Base-by-base conservation (phyloP, 2,329 filamentous ascomycete species). In the Fusarium proliferatum region DNA sequence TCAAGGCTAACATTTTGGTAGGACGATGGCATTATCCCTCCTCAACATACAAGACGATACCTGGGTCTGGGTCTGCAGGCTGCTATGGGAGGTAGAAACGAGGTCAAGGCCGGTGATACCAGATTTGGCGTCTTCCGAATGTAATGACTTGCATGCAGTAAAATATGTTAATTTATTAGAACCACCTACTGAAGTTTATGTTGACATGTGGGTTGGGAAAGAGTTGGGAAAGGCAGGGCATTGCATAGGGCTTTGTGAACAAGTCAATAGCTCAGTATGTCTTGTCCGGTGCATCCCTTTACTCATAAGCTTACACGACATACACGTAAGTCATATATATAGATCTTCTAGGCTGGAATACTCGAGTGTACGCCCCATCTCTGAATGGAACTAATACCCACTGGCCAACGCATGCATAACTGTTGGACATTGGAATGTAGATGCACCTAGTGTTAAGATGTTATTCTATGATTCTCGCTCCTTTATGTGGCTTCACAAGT, bases 111-210 rank as follows among this genome's bases (percentile, higher is more conserved):
- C 13, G 88, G 89, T 55, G 88, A 89, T 69, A 93, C 90, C 26
- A 91, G 87, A 80, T 96, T 94, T 84, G 93, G 93, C 17, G 92
- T 96, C 36, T 96, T 96, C 83, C 89, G 93, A 78, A 96, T 96
- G 93, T 96, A 89, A 76, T 56, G 41, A 28, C 30, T 39, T 23
- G 21, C n/a, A 34, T 53, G 26, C 39, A 57, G 21, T 55, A 38
- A 45, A 63, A 67, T 57, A 70, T 19, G 33, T 43, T 61, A 51
- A 63, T 60, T 23, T 33, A 61, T 28, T 30, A 67, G 34, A 72
- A 23, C 15, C 30, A 33, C 57, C 19, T 23, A 46, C 19, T 42
- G 39, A 28, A 21, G 17, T 55, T 9, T 39, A 43, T 42, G 17
- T 21, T 46, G 26, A 13, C 30, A 9, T 34, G 33, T 36, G 34